Percentiles rank a stretch among this genome's conserved stretches.
Evolutionary conservation across 495 filamentous ascomycete species (phyloP).

Genomic region (Apiosordaria backusii): DNA sequence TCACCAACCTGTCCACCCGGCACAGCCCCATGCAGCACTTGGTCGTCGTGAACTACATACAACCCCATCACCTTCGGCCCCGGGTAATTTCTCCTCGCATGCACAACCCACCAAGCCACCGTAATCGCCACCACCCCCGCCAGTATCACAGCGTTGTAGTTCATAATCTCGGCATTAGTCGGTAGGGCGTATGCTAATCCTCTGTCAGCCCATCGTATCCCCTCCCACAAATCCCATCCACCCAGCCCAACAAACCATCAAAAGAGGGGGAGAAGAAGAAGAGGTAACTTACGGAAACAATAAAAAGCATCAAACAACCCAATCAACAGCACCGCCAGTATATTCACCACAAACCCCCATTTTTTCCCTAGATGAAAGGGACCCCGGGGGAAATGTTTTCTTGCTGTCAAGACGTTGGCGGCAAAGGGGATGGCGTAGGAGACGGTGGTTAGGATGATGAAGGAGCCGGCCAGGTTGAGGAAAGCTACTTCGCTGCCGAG

Average conservation of each 20-base stretch:
- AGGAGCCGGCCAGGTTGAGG: slow-evolving; percentile 67
- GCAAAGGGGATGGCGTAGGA: slow-evolving; percentile 76
- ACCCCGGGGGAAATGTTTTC: slow-evolving; percentile 61
- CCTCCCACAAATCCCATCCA: no score
- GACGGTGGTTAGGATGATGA: slow-evolving; percentile 67
- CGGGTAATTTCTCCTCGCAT: slow-evolving; percentile 52
- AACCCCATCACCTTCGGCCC: slow-evolving; percentile 54
- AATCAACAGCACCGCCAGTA: slow-evolving; percentile 60
- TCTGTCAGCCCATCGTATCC: not conserved
- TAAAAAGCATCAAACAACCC: slow-evolving; percentile 67
- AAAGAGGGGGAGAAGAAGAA: not conserved
- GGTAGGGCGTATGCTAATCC: slow-evolving; percentile 54
- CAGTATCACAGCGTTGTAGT: slow-evolving; percentile 64
- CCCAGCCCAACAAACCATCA: not conserved
- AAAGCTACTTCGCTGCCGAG: slow-evolving; percentile 72
- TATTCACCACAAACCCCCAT: slow-evolving; percentile 59
- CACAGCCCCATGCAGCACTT: not conserved
- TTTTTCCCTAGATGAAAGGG: slow-evolving; percentile 63
- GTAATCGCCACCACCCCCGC: slow-evolving; percentile 53
- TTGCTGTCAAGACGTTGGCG: slow-evolving; percentile 63
- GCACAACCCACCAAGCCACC: slow-evolving; percentile 63
- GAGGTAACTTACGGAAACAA: slow-evolving; percentile 54
- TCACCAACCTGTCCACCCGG: not conserved
- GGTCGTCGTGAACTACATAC: slow-evolving; percentile 41
- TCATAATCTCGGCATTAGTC: slow-evolving; percentile 58